Evolutionary conservation across 495 filamentous ascomycete genomes (phyloP).

Genomic region (Aspergillus panamensis): DNA sequence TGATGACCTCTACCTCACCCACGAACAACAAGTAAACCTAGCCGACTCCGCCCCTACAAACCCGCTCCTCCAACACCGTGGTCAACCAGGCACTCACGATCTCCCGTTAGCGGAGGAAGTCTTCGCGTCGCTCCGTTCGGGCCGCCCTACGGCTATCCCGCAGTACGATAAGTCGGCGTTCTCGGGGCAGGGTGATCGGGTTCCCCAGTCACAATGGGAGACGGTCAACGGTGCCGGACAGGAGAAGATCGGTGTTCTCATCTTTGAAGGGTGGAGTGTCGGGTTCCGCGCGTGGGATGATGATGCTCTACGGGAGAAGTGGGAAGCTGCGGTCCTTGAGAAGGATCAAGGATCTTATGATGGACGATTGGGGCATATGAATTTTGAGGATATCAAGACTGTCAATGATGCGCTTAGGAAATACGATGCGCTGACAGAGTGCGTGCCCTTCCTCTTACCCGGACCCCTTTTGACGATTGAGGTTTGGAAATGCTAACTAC

Average conservation of each 20-base stretch:
- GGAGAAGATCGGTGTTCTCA: conserved; percentile 54
- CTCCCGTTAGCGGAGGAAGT: conserved; percentile 58
- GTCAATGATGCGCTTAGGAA: conserved; percentile 65
- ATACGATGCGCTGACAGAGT: conserved; percentile 73
- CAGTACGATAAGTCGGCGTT: conserved; percentile 81
- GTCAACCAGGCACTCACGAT: conserved; percentile 86
- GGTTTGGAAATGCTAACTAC: background rate
- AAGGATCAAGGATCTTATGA: conserved; percentile 38
- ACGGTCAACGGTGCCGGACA: conserved; percentile 55
- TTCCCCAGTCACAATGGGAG: conserved; percentile 57
- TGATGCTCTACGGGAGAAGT: conserved; percentile 51
- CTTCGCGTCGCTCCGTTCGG: conserved; percentile 56
- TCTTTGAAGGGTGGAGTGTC: conserved; percentile 92
- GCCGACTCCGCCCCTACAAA: conserved; percentile 62
- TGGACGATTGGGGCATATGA: conserved; percentile 54
- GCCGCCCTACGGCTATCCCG: conserved; percentile 60
- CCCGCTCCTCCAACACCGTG: conserved; percentile 73
- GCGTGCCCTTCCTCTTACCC: conserved; percentile 22
- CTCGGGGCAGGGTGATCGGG: conserved; percentile 74
- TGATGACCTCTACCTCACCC: conserved; percentile 85
- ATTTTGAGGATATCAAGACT: conserved; percentile 63
- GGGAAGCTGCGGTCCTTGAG: conserved; percentile 51
- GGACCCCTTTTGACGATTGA: background rate
- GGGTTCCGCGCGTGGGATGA: conserved; percentile 70
- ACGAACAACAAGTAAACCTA: conserved; percentile 66